A percentile compares a stretch with the other conserved stretches of the same genome.
phyloP scores from a whole-genome alignment of 805 yeast genomes.

The Pichia deserticola region DNA sequence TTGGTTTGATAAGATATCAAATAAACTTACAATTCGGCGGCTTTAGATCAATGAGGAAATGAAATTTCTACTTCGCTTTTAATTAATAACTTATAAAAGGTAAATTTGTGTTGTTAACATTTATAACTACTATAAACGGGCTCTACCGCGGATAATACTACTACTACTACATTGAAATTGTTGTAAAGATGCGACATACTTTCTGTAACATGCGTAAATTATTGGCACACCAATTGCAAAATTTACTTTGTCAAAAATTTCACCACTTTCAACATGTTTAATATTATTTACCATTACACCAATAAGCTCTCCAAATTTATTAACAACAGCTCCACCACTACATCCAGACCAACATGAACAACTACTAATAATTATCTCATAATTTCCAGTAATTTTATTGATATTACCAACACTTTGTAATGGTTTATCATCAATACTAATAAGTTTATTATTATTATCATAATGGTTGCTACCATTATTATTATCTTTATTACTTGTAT shows the following conservation, averaged over 20 bases:
- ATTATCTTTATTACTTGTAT: neutral
- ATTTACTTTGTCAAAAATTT: conserved; percentile 13
- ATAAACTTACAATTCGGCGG: no score
- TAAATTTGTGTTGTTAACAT: no score
- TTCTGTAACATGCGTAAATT: neutral
- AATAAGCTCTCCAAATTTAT: conserved; percentile 17
- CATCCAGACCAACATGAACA: conserved; percentile 46
- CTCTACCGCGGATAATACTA: no score
- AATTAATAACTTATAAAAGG: no score
- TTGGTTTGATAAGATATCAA: no score
- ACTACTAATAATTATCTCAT: conserved; percentile 29
- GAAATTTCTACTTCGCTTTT: no score
- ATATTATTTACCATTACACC: conserved; percentile 41
- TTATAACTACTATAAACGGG: no score
- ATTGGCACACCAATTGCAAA: neutral
- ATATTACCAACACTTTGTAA: conserved; percentile 29
- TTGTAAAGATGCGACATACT: no score
- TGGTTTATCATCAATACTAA: conserved; percentile 21
- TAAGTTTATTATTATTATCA: no score
- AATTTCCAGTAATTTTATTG: conserved; percentile 8
- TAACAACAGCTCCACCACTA: conserved; percentile 40
- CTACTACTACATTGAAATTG: no score
- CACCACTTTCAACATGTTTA: conserved; percentile 15
- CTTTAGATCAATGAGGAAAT: no score
- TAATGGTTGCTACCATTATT: no score